Evolutionary conservation across 176 grass and related monocot genomes (phyloP).

Genomic region (Lolium multiflorum): DNA sequence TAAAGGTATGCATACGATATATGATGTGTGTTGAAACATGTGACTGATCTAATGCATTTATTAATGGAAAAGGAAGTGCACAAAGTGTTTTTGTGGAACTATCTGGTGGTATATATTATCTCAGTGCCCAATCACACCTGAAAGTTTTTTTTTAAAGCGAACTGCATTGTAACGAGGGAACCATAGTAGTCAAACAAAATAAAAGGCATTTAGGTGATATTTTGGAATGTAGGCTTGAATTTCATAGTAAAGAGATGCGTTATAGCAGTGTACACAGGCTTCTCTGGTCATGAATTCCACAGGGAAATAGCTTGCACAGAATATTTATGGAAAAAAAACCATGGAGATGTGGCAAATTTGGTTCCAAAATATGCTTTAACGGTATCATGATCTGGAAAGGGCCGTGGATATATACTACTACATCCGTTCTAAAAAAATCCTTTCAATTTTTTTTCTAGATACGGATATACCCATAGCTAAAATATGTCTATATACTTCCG

Average conservation of each 20-base stretch:
- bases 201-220: too few species aligned
- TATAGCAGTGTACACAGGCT: too few species aligned
- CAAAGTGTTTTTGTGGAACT: neutral
- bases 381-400: neutral
- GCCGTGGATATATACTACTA: neutral
- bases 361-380: neutral
- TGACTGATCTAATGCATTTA: constrained; percentile 22
- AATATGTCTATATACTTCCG: too few species aligned
- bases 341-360: neutral
- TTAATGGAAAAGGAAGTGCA: neutral
- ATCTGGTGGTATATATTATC: neutral
- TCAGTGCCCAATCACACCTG: neutral
- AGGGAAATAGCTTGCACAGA: too few species aligned
- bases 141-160: neutral
- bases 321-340: neutral
- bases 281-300: too few species aligned
- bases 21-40: constrained; percentile 8
- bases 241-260: too few species aligned
- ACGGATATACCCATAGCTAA: too few species aligned
- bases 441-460: too few species aligned
- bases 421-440: too few species aligned
- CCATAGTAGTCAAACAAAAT: neutral
- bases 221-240: too few species aligned
- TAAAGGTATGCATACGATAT: constrained; percentile 26
- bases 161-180: neutral